These are phyloP conservation scores for Termitomyces sp. DNA, from an alignment of 768 basidiomycete genomes.

Conservation along the genomic window DNA sequence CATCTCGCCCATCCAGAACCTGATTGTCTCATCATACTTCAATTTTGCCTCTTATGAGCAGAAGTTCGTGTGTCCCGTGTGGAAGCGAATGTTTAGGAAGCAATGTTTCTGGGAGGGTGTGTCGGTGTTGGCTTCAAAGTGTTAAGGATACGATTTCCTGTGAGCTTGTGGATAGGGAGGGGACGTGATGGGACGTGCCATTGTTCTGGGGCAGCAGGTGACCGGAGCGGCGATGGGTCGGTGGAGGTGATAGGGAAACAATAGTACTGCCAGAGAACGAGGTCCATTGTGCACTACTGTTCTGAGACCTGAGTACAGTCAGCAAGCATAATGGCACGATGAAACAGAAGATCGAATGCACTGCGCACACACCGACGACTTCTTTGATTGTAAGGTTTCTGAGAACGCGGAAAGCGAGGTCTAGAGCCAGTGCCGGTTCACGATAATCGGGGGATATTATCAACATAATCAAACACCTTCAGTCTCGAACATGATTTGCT, in stretches of 20 bases:
- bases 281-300: slow-evolving; percentile 45
- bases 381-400: slow-evolving; percentile 49
- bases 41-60: slow-evolving; percentile 79
- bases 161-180: background rate
- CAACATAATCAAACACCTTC: no score
- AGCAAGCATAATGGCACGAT: slow-evolving; percentile 34
- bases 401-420: slow-evolving; percentile 60
- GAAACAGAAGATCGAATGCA: slow-evolving; percentile 20
- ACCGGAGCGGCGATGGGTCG: slow-evolving; percentile 62
- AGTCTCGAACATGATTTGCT: no score
- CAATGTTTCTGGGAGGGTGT: slow-evolving; percentile 77
- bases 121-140: slow-evolving; percentile 77
- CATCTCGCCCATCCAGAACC: slow-evolving; percentile 72
- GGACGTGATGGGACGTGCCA: slow-evolving; percentile 58
- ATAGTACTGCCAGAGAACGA: slow-evolving; percentile 72
- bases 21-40: slow-evolving; percentile 88
- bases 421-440: slow-evolving; percentile 60
- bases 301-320: slow-evolving; percentile 33
- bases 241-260: slow-evolving; percentile 66
- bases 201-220: slow-evolving; percentile 60
- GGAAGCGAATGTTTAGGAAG: slow-evolving; percentile 69
- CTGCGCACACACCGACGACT: slow-evolving; percentile 53
- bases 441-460: no score
- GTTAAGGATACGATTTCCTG: slow-evolving; percentile 63
- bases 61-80: slow-evolving; percentile 82